Evolutionary conservation across 2,329 filamentous ascomycete genomes (phyloP), one percentile per base, ranked within the genome.

Genomic region (Beauveria asiatica): DNA sequence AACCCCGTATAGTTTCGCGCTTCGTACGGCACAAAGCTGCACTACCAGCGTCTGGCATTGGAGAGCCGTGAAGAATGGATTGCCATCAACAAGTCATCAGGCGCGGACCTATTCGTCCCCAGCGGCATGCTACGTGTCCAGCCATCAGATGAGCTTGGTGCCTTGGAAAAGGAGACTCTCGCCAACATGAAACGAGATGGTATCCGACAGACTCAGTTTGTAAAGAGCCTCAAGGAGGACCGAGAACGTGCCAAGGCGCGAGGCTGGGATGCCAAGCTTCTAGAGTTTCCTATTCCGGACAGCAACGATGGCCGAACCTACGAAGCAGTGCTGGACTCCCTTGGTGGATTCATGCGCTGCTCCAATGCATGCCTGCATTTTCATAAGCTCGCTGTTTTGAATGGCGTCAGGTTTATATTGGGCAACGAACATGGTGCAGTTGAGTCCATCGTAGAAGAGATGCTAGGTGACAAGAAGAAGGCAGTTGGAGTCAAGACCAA

Each of bases 101-200:
- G n/a, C 11, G 51, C 46, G 2, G 60, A 60, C 3, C 60, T 67
- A 8, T 67, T 69, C 23, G 61, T 63, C 16, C 58, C 46, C 13
- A 63, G 62, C 39, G 66, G 67, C n/a, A 69, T 69, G 67, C 64
- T 69, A 6, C 66, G 67, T 8, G 67, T 67, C 4, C 67, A 69
- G 59, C 67, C 67, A 0, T 48, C 63, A 0, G 63, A 56, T 5
- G 49, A 62, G 5, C 61, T 69, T 5, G 64, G 63, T 2, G 60
- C 57, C 2, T 59, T 68, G 17, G 67, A 69, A 51, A 62, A 62
- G 46, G 67, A 69, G 49, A 69, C 65, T 0, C 57, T 68, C 21
- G 61, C 49, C 9, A 67, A 64, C 60, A 67, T 68, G 62, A 56
- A 66, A 46, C 65, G 67, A 4, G 64, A 66, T 11, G 66, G 67